These are phyloP conservation scores for Ceriops decandra DNA, from an alignment of 345 rosid species.

Conservation along the genomic window DNA sequence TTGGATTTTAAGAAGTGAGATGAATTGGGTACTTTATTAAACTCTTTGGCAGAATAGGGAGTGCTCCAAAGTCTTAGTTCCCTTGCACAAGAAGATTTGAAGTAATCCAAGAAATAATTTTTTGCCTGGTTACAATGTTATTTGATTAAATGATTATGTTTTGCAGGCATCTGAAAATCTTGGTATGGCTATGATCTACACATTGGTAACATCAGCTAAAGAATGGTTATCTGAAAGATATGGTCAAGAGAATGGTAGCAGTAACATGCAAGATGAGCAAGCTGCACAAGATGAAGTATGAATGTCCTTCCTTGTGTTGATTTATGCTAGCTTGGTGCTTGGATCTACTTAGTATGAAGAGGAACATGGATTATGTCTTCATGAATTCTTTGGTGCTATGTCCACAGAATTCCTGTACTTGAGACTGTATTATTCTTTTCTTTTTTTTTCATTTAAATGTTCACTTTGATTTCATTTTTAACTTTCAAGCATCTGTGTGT, in stretches of 20 bases:
- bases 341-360: slow-evolving; percentile 6
- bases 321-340: background rate
- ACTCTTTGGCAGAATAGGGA: background rate
- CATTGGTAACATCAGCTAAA: slow-evolving; percentile 79
- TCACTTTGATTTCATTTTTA: too few species aligned
- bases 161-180: slow-evolving; percentile 84
- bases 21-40: background rate
- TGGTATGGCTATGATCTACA: slow-evolving; percentile 97
- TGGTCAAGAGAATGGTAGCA: slow-evolving; percentile 50
- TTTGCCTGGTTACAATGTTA: slow-evolving; percentile 5
- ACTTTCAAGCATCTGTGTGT: slow-evolving; percentile 13
- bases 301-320: slow-evolving; percentile 14
- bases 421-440: background rate
- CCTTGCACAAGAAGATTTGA: background rate
- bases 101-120: background rate
- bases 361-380: background rate
- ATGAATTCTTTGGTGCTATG: background rate
- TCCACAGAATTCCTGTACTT: background rate
- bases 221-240: slow-evolving; percentile 87
- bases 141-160: slow-evolving; percentile 18
- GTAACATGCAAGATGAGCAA: slow-evolving; percentile 41
- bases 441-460: slow-evolving; percentile 4
- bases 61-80: background rate
- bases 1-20: background rate
- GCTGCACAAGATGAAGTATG: slow-evolving; percentile 83